Percentiles rank a stretch among this genome's conserved stretches.
These are phyloP conservation scores for Neofusicoccum laricinum DNA, from an alignment of 2,329 filamentous ascomycete species.

Conservation along the genomic window DNA sequence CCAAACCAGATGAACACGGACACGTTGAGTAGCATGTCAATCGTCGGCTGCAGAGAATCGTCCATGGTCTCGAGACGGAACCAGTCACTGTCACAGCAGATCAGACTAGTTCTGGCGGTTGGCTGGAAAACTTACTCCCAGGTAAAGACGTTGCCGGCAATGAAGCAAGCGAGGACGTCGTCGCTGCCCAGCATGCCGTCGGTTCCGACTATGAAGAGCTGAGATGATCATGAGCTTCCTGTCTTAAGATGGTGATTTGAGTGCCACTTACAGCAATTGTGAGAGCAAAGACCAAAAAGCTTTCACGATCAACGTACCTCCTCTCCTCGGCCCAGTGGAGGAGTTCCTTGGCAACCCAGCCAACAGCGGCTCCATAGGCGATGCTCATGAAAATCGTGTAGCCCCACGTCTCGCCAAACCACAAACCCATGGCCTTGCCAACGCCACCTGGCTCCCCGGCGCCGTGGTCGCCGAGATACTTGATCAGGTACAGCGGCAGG, in stretches of 20 bases:
- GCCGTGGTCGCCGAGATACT: conserved; percentile 64
- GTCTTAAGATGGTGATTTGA: not conserved
- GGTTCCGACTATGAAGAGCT: conserved; percentile 81
- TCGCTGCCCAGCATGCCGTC: conserved; percentile 85
- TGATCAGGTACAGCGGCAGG: conserved; percentile 77
- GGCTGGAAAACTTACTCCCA: conserved; percentile 60
- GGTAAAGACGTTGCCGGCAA: conserved; percentile 86
- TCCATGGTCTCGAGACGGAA: conserved; percentile 86
- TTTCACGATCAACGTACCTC: conserved; percentile 81
- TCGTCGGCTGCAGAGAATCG: conserved; percentile 88
- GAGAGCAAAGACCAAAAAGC: conserved; percentile 83
- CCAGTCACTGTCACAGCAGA: conserved; percentile 60
- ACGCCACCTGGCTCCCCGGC: conserved; percentile 53
- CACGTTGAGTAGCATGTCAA: conserved; percentile 92
- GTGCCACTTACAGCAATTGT: conserved; percentile 64
- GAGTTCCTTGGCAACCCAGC: conserved; percentile 77
- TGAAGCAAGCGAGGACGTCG: conserved; percentile 87
- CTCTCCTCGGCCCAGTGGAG: conserved; percentile 80
- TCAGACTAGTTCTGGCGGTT: conserved; percentile 1
- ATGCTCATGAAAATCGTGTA: conserved; percentile 80
- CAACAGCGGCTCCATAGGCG: conserved; percentile 71
- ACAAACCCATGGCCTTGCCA: conserved; percentile 67
- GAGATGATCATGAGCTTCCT: not conserved
- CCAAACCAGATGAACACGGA: conserved; percentile 90
- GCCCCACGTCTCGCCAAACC: conserved; percentile 82